Evolutionary conservation across 768 basidiomycete species (phyloP).

Genomic region (Strobilomyces confusus): DNA sequence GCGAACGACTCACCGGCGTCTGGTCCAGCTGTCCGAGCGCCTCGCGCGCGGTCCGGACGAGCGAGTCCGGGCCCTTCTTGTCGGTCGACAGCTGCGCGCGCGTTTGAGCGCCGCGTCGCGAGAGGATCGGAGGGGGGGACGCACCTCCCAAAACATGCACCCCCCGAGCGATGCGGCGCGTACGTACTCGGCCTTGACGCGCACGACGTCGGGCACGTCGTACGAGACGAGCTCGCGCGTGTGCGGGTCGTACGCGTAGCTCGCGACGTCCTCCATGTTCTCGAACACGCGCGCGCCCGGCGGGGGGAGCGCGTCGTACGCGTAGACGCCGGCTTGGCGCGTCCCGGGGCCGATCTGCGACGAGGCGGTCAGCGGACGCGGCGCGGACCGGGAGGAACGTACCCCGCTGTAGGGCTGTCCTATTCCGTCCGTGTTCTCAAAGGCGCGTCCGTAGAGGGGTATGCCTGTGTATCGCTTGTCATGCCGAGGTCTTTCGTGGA

Average conservation of each 20-base stretch:
- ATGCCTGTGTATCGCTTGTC: conserved; percentile 42
- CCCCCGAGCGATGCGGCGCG: conserved; percentile 56
- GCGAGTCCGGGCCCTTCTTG: conserved; percentile 53
- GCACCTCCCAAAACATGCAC: conserved; percentile 70
- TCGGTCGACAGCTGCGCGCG: conserved; percentile 48
- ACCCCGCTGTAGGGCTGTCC: conserved; percentile 68
- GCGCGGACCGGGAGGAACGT: conserved; percentile 10
- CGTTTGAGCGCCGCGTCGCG: not conserved
- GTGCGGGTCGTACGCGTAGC: conserved; percentile 71
- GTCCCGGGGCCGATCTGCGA: conserved; percentile 65
- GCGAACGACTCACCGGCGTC: conserved; percentile 34
- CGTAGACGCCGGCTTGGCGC: conserved; percentile 39
- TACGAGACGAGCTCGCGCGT: conserved; percentile 70
- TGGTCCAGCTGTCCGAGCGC: conserved; percentile 53
- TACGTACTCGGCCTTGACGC: conserved; percentile 66
- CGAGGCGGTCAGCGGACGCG: not conserved
- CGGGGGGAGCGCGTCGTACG: conserved; percentile 71
- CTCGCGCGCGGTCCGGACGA: conserved; percentile 47
- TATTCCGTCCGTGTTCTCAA: conserved; percentile 64
- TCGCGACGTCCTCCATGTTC: conserved; percentile 65
- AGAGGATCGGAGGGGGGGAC: not conserved
- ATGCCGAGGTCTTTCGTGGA: not conserved
- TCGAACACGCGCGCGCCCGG: conserved; percentile 59
- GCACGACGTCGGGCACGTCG: conserved; percentile 67
- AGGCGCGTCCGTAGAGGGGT: conserved; percentile 78